Base-by-base conservation (phyloP, 192 early-diverging fungal species). In the Umbelopsis vinacea region DNA sequence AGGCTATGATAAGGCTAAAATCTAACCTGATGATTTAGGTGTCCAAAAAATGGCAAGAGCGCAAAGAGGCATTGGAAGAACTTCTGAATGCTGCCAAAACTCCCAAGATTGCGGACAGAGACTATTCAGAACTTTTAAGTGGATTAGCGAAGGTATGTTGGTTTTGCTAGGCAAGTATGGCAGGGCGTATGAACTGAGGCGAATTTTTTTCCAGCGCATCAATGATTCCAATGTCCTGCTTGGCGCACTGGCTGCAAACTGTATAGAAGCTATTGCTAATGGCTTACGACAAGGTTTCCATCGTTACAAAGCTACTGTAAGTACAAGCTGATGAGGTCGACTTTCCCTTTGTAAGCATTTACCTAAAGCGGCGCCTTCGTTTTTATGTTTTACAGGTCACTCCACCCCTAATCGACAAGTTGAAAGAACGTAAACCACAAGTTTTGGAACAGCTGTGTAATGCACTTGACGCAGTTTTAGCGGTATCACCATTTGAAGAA, bases 1-100 rank as follows among this genome's bases (percentile, higher is more conserved):
- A 43, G 38, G 38, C 38, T 29, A 29, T 29, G 1, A 43, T 43
- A 6, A 43, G 40, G 6, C 40, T 12, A 12, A 12, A 7, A 12
- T 1, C 54, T 50, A n/a, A 73, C 21, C 37, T 82, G 2, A 66
- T 17, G 2, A 15, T 45, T 7, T 69, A 89, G 83, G 73, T 74
- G 2, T 94, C 96, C 7, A 84, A 90, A 48, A 98, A 98, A 74
- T 99, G 98, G 98, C 90, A 97, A 80, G 97, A 98, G 75, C 87
- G 98, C 75, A 97, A 96, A 71, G 96, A 97, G 71, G 95, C 89
- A 0, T 72, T 98, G 46, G 95, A 96, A 55, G 85, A 76, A 12
- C 76, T 99, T 29, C 71, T 93, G 7, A 89, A 79, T 37, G 76
- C 93, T 5, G 79, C 89, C 19, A 90, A 92, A 70, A 81, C 86